Conservation (phyloP, 768 basidiomycete genomes). For the Mycena galericulata region DNA sequence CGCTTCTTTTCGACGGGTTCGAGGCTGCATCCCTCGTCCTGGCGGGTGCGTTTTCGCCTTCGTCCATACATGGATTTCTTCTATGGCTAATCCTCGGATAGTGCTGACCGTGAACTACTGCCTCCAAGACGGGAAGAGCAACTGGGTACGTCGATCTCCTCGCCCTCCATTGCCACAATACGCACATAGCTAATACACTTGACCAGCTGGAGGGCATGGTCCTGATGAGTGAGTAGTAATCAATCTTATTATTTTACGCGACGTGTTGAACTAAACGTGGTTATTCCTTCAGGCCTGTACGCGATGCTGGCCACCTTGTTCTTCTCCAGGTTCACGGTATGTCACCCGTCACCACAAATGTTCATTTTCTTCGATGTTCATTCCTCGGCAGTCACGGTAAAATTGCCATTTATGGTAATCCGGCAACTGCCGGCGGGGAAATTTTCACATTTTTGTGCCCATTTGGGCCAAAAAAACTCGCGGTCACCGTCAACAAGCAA, state of each 20-base stretch:
- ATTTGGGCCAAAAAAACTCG: too few species aligned
- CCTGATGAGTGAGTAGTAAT: slow-evolving; percentile 58
- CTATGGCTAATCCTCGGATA: slow-evolving; percentile 26
- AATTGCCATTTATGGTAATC: too few species aligned
- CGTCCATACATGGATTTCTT: background rate
- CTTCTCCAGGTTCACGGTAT: too few species aligned
- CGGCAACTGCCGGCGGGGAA: too few species aligned
- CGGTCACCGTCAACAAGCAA: too few species aligned
- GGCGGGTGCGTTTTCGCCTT: slow-evolving; percentile 31
- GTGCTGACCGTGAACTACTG: slow-evolving; percentile 75
- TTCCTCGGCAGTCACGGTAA: too few species aligned
- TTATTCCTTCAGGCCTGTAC: slow-evolving; percentile 54
- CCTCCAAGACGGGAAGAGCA: slow-evolving; percentile 69
- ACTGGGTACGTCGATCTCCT: slow-evolving; percentile 51
- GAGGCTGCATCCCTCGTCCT: slow-evolving; percentile 63
- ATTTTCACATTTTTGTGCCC: too few species aligned
- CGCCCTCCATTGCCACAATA: background rate
- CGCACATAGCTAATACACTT: background rate
- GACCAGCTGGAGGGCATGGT: slow-evolving; percentile 64
- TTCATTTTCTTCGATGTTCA: too few species aligned
- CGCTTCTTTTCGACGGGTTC: slow-evolving; percentile 76
- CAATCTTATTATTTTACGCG: background rate
- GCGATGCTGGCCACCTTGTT: slow-evolving; percentile 62
- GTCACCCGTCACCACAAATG: too few species aligned
- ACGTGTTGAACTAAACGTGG: background rate